Base-by-base conservation (phyloP, 2,329 filamentous ascomycete species). In the Diaporthe citriasiana region DNA sequence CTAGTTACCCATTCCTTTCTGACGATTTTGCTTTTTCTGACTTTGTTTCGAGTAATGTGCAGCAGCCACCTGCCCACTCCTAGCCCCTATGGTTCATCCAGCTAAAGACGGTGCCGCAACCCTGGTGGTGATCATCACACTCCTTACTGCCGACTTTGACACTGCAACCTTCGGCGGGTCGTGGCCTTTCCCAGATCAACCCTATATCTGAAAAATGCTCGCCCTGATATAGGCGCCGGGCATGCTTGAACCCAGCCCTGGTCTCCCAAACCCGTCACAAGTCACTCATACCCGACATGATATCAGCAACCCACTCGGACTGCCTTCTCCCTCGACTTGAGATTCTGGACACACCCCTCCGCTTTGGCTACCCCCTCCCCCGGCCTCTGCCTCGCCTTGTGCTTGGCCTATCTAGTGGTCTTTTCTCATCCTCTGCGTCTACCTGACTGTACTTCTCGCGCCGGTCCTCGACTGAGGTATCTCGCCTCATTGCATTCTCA, bases 1-100 rank as follows among this genome's bases (percentile, higher is more conserved):
- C 56, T 71, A 72, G 73, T 42, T 68, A 72, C 51, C 42, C 45
- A 51, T 51, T 63, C 63, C 70, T 59, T 55, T 40, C 71, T 66
- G 47, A 56, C 50, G 50, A 53, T 73, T 57, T 71, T 75, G 66
- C 74, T 75, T 71, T 68, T 73, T 65, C 72, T 75, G 71, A 56
- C 72, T 38, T 75, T 75, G 74, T 73, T 71, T 73, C 66, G 71
- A 73, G 65, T 71, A 73, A 71, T 73, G 69, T 50, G 47, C 59
- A 74, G 66, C 57, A 73, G 42, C 66, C 35, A 66, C 70, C 47
- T 65, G 69, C 47, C 50, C 66, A 65, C 56, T 73, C 27, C 60
- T 72, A n/a, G 69, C 40, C 73, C 59, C 68, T 71, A 53, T 50
- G 73, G 73, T 74, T 72, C 60, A 65, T 69, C 70, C 70, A 74